These are phyloP conservation scores for Cladosporium colombiae DNA, from an alignment of 2,329 filamentous ascomycete species.

Conservation along the genomic window DNA sequence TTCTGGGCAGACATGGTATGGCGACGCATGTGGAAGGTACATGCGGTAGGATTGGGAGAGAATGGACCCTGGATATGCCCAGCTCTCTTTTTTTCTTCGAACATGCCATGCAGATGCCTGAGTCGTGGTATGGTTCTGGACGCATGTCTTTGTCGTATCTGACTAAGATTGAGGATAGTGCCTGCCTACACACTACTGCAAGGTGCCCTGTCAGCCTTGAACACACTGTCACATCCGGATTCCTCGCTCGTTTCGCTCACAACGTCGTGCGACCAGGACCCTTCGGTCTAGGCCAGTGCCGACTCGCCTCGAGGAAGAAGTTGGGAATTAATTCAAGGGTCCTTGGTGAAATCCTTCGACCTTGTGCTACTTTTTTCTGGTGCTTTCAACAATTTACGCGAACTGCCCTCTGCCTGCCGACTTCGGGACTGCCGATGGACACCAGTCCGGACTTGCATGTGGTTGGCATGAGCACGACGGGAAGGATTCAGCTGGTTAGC, in stretches of 20 bases:
- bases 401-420: neutral
- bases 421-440: neutral
- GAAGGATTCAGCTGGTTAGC: neutral
- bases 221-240: neutral
- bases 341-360: neutral
- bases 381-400: neutral
- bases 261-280: neutral
- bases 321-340: neutral
- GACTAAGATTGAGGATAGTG: too few relatives aligned
- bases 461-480: neutral
- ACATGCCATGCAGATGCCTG: neutral
- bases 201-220: neutral
- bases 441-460: neutral
- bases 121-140: neutral
- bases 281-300: neutral
- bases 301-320: neutral
- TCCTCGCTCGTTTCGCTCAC: neutral
- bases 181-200: neutral
- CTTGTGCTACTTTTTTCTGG: neutral
- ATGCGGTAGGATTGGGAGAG: neutral
- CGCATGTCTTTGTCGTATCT: neutral
- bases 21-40: neutral
- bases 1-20: neutral
- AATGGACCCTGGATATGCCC: neutral
- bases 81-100: neutral